Evolutionary conservation across 129 eudicot genomes (phyloP).

Genomic region (Pseudognaphalium luteoalbum): DNA sequence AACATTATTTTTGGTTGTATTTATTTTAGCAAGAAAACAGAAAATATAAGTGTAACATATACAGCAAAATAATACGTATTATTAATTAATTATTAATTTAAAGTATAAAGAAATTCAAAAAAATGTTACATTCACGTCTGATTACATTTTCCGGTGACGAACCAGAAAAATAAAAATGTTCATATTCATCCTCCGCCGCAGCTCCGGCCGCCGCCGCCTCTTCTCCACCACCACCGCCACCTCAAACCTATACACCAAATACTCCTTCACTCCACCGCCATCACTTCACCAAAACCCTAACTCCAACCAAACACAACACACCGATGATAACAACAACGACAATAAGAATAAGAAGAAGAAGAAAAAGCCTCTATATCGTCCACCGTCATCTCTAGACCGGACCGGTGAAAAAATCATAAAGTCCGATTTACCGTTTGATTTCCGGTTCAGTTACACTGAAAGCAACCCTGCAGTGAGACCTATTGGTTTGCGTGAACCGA

Average conservation of each 20-base stretch:
- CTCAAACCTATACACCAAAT: constrained; percentile 59
- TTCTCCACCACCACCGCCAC: constrained; percentile 33
- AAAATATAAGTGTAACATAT: too few relatives aligned
- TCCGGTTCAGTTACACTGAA: constrained; percentile 91
- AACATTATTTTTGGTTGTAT: too few relatives aligned
- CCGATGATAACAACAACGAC: constrained; percentile 27
- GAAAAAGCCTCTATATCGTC: constrained; percentile 51
- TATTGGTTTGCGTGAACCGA: constrained; percentile 89
- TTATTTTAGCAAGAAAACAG: too few relatives aligned
- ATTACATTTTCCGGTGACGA: background rate
- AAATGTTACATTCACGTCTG: too few relatives aligned
- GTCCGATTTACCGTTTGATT: constrained; percentile 70
- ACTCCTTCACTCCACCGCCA: constrained; percentile 64
- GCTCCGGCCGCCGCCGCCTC: constrained; percentile 49
- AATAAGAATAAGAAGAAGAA: constrained; percentile 29
- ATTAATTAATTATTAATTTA: too few relatives aligned
- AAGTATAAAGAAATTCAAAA: too few relatives aligned
- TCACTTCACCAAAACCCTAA: constrained; percentile 44
- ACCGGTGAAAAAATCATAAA: constrained; percentile 33
- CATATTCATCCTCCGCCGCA: constrained; percentile 33
- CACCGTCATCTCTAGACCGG: constrained; percentile 73
- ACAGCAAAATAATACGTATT: too few relatives aligned
- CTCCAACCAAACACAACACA: constrained; percentile 14
- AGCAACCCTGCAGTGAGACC: constrained; percentile 56
- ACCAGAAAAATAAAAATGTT: constrained; percentile 19